Evolutionary conservation across 176 grass and related monocot species (phyloP).

Genomic region (Leersia perrieri): DNA sequence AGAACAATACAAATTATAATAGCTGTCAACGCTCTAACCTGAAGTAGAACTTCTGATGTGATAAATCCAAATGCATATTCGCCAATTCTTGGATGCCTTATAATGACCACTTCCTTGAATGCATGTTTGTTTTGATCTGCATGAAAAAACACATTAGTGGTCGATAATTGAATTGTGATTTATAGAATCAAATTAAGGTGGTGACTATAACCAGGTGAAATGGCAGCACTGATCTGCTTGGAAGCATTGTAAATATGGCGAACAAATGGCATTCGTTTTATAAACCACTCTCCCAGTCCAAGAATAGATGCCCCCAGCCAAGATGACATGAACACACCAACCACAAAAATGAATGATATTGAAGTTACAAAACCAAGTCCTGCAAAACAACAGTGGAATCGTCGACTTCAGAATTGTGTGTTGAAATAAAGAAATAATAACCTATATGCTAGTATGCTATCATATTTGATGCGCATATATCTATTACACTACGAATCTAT

Average conservation of each 20-base stretch:
- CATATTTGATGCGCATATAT: background rate
- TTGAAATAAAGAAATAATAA: no score
- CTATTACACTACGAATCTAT: background rate
- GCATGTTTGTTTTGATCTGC: constrained; percentile 87
- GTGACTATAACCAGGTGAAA: constrained; percentile 73
- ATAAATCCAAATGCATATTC: constrained; percentile 98
- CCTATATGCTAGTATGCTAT: background rate
- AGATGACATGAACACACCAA: constrained; percentile 88
- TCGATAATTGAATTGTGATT: constrained; percentile 13
- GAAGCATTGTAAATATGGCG: constrained; percentile 87
- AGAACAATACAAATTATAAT: background rate
- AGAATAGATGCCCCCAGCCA: constrained; percentile 77
- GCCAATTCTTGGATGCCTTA: constrained; percentile 76
- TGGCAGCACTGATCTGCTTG: constrained; percentile 84
- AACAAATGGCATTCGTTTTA: constrained; percentile 81
- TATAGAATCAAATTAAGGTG: constrained; percentile 26
- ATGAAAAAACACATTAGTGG: constrained; percentile 24
- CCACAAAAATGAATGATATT: constrained; percentile 76
- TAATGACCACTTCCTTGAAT: constrained; percentile 85
- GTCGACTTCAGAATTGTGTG: constrained; percentile 17
- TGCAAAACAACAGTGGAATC: constrained; percentile 23
- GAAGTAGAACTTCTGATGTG: constrained; percentile 81
- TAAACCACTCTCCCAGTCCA: constrained; percentile 78
- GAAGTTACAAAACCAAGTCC: constrained; percentile 86
- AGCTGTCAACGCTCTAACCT: constrained; percentile 41